Base-by-base conservation (phyloP, 1,284 basidiomycete species). In the Naganishia liquefaciens region DNA sequence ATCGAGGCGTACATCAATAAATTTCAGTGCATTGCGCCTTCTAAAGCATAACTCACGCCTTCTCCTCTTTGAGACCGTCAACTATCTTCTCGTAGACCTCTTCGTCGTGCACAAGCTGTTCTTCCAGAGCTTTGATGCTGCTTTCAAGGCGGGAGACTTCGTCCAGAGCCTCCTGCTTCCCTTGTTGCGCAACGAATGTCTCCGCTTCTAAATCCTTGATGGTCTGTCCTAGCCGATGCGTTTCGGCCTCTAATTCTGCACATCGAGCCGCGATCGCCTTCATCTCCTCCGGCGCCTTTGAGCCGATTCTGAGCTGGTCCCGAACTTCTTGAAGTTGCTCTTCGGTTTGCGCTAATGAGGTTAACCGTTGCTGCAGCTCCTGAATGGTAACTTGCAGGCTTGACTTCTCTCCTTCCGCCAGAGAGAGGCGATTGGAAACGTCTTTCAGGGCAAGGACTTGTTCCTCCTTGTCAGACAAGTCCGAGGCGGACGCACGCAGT, bases 11-110 rank as follows among this genome's bases (percentile, higher is more conserved):
- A 21, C n/a, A 23, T 43, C 9, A 53, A 33, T 28, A 10, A 28
- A 5, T n/a, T 3, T 17, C 10, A 4, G n/a, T 21, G 33, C 33
- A 10, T 7, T 13, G 33, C 30, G 19, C 19, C 50, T 51, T 40
- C 54, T 33, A 27, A 39, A 5, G 30, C 6, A n/a, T 11, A 10
- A 64, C 50, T 33, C 51, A 58, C 54, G 50, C 55, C 13, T 65
- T 52, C 23, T 49, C 43, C 30, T 65, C 54, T 40, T 43, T 65
- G 13, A 57, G 28, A 6, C 52, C 40, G 2, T 28, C 33, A 17
- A 57, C 44, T 7, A 49, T 47, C 63, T 65, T 62, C 17, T 60
- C 57, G 40, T 50, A 60, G 15, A 39, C 57, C 57, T 60, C 57
- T 60, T 60, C 57, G 43, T 60, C 57, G 37, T 60, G 57, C 39